phyloP scores from a whole-genome alignment of 345 rosid species.

The Fremontodendron californicum region DNA sequence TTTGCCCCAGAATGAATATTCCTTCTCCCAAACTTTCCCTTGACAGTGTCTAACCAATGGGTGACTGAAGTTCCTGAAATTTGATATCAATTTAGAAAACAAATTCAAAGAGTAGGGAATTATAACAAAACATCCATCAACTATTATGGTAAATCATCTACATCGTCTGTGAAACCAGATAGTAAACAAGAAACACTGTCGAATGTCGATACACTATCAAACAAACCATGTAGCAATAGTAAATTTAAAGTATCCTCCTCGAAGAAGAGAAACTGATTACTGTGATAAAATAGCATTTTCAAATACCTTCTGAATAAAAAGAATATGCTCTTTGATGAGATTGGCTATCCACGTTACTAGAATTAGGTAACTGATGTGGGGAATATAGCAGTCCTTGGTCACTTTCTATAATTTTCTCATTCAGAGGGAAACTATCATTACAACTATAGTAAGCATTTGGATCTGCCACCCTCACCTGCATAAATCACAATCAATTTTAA shows the following conservation, averaged over 20 bases:
- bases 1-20: constrained; percentile 31
- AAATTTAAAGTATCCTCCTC: not conserved
- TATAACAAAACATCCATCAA: not conserved
- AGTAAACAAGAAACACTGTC: not conserved
- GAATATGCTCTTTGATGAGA: constrained; percentile 18
- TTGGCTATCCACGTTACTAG: constrained; percentile 15
- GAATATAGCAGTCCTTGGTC: constrained; percentile 27
- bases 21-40: constrained; percentile 43
- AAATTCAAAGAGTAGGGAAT: not conserved
- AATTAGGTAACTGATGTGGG: constrained; percentile 26
- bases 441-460: constrained; percentile 67
- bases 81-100: not conserved
- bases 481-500: constrained; percentile 2
- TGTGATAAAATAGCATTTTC: not conserved
- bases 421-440: constrained; percentile 42
- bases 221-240: too few species aligned
- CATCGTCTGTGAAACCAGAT: not conserved
- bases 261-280: not conserved
- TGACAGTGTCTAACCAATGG: constrained; percentile 40
- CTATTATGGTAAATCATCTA: not conserved
- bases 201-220: not conserved
- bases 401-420: constrained; percentile 34
- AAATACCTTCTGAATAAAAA: constrained; percentile 36
- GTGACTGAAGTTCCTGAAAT: constrained; percentile 40
- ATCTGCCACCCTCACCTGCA: constrained; percentile 55